Base-by-base conservation (phyloP, 495 filamentous ascomycete species). In the Tricharina praecox region DNA sequence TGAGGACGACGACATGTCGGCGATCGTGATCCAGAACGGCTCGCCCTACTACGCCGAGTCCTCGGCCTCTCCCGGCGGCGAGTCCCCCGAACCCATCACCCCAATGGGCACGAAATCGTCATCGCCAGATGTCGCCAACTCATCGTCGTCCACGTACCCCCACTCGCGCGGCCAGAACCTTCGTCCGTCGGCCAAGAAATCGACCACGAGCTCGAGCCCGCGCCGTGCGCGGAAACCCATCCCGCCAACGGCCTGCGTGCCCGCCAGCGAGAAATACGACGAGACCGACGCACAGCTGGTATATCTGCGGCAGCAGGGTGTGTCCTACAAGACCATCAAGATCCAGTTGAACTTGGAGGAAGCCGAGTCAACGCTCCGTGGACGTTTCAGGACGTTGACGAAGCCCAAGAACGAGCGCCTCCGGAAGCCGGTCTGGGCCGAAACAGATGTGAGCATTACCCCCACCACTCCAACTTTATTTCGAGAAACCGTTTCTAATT, bases 281-380 rank as follows among this genome's bases (percentile, higher is more conserved):
- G 10, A 51, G 4, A 73, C 74, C 47, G 77, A 93, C 56, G 61
- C 67, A 0, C 76, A 81, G 46, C 66, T 95, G 0, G 64, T 93
- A 13, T 54, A 69, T 11, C 71, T 65, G 40, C 83, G 81, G 61
- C 55, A 64, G 7, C 63, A 64, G n/a, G 82, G 82, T 0, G 64
- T 81, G 54, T 78, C 82, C 3, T 95, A 94, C 67, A 80, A 76
- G 50, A 73, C 84, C 23, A 94, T 95, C 56, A 78, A 77, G 39
- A 59, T 59, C 3, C 53, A 67, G 4, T 79, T 82, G 0, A 66
- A 71, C 0, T 81, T 85, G 50, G 68, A 65, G 7, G 83, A 88
- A 57, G 82, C 85, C 8, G 87, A 93, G 60, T 90, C 84, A 9
- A 94, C 87, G 2, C 68, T 95, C 10, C 74, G 87, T 13, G 87